These are phyloP conservation scores for Aspergillus sp. DNA, from an alignment of 2,329 filamentous ascomycete genomes.

Conservation along the genomic window DNA sequence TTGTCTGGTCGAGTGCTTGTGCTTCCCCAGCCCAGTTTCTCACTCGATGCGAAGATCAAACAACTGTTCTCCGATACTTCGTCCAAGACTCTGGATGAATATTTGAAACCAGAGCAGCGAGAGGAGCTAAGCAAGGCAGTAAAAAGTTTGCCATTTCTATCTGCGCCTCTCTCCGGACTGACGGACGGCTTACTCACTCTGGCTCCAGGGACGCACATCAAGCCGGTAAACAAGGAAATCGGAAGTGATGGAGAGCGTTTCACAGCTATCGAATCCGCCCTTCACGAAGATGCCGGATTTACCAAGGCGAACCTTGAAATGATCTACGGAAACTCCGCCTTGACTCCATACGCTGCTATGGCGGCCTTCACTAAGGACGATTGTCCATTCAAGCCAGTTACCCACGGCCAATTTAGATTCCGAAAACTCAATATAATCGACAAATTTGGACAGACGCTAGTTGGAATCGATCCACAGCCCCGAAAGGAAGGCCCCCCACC, in stretches of 20 bases:
- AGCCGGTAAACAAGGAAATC: conserved; percentile 20
- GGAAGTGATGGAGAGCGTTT: background rate
- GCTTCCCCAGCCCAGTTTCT: conserved; percentile 35
- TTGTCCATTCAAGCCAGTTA: conserved; percentile 38
- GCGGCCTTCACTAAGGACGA: background rate
- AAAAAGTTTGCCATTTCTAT: conserved; percentile 17
- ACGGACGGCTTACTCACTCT: conserved; percentile 28
- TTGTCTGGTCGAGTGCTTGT: conserved; percentile 33
- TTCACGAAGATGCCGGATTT: background rate
- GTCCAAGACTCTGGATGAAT: background rate
- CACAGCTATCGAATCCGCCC: background rate
- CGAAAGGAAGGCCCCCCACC: background rate
- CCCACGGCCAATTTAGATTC: conserved; percentile 43
- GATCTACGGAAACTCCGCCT: conserved; percentile 1
- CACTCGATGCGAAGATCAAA: conserved; percentile 23
- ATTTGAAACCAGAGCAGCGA: background rate
- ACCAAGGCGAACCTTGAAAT: background rate
- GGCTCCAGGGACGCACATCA: conserved; percentile 34
- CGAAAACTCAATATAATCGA: conserved; percentile 43
- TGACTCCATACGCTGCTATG: conserved; percentile 6
- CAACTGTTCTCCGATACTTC: conserved; percentile 29
- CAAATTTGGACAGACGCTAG: conserved; percentile 41
- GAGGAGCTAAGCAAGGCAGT: background rate
- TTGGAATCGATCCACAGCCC: conserved; percentile 22
- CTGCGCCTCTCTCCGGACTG: conserved; percentile 28